Evolutionary conservation across 345 rosid genomes (phyloP), one percentile per base, ranked within the genome.

Genomic region (Brassica incana): DNA sequence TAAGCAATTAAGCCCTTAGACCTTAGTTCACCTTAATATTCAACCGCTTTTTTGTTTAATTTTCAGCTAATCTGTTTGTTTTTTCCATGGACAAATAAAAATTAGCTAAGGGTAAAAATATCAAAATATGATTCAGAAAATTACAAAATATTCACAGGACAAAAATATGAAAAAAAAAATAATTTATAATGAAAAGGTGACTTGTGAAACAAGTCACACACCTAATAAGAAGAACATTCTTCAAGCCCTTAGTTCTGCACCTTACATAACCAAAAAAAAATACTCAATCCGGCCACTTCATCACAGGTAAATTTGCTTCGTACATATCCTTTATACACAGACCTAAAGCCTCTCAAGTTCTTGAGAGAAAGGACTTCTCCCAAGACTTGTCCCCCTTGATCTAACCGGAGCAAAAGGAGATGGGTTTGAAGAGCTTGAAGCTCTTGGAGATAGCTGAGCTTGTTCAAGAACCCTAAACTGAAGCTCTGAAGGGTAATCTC

Each of bases 401-500:
- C 75, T 72, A 61, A 64, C 67, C 6, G 74, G 84, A 4, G 78
- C 77, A 72, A 73, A 77, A 61, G 81, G 84, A 43, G 78, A 77
- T 40, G 75, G 77, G 64, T 83, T 77, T 27, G 43, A 25, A 6
- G 43, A 16, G 52, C 64, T 78, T 67, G 78, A 81, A 74, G 77
- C 69, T 74, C 90, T 84, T 65, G 99, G 99, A 35, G 97, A 89
- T 89, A 93, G 79, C 23, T 88, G 75, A 38, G 90, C 90, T 32
- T 84, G 85, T 85, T 95, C 98, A 58, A 95, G 80, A 72, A 90
- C 92, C 75, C 78, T 76, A 58, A 84, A 81, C 30, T 88, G 96
- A 69, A 95, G 94, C 83, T 95, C 97, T 4, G 88, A 65, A 8
- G 98, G 99, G 71, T 93, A 95, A 65, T 95, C 99, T 81, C 94